phyloP scores from a whole-genome alignment of 306 rosid species.

The Castanea sativa region DNA sequence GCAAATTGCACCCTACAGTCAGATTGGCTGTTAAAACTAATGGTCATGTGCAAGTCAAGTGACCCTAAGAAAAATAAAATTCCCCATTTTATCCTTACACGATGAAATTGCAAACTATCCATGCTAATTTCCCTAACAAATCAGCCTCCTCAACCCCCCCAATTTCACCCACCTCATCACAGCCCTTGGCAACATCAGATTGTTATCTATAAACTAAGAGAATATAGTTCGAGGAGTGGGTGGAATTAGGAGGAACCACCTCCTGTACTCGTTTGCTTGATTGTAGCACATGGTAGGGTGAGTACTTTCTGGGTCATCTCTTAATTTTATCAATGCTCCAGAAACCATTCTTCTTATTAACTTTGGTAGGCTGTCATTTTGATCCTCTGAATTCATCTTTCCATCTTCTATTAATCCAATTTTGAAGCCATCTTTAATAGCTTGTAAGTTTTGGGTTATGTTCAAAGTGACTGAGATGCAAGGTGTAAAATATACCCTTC shows the following conservation, averaged over 20 bases:
- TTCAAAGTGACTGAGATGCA: conserved; percentile 37
- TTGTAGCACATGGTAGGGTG: conserved; percentile 32
- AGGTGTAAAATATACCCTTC: conserved; percentile 1
- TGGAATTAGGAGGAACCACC: conserved; percentile 34
- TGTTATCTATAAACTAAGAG: conserved; percentile 83
- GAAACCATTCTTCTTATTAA: conserved; percentile 17
- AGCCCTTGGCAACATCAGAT: conserved; percentile 56
- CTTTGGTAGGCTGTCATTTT: conserved; percentile 24
- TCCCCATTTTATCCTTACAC: too few species aligned
- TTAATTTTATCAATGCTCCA: conserved; percentile 10
- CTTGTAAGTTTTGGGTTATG: conserved; percentile 23
- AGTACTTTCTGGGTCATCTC: conserved; percentile 7
- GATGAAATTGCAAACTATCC: too few species aligned
- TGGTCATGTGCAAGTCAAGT: too few species aligned
- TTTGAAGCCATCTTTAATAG: conserved; percentile 9
- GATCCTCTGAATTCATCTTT: conserved; percentile 28
- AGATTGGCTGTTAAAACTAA: too few species aligned
- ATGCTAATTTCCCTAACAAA: too few species aligned
- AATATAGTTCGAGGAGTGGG: conserved; percentile 57
- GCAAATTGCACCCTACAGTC: too few species aligned
- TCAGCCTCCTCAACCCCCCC: too few species aligned
- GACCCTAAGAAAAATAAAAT: too few species aligned
- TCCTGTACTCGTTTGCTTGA: conserved; percentile 58
- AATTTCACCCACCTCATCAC: too few species aligned
- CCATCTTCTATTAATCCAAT: conserved; percentile 23